Evolutionary conservation across 768 basidiomycete species (phyloP).

Genomic region (Mycena polygramma): DNA sequence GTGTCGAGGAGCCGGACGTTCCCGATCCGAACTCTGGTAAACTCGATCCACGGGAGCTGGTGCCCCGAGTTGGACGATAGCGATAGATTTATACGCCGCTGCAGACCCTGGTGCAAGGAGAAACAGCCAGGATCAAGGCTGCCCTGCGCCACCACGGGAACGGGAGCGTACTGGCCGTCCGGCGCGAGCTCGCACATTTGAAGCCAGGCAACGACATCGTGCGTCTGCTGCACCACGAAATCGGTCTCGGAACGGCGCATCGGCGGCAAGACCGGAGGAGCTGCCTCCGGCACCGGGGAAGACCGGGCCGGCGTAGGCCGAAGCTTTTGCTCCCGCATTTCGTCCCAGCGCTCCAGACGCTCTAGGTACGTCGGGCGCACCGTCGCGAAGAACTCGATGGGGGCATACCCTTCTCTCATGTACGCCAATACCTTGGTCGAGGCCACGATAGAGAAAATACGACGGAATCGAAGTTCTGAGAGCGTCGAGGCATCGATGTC

Average conservation of each 20-base stretch:
- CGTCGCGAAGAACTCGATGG: conserved; percentile 92
- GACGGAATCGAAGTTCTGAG: conserved; percentile 87
- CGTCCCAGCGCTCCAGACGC: conserved; percentile 94
- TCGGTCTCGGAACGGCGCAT: conserved; percentile 96
- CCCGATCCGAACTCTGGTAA: conserved; percentile 82
- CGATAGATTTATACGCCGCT: conserved; percentile 82
- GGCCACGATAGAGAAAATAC: conserved; percentile 83
- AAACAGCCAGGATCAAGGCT: conserved; percentile 88
- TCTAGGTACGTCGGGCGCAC: conserved; percentile 87
- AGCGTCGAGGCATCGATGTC: conserved; percentile 80
- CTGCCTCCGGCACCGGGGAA: conserved; percentile 54
- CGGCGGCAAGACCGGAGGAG: conserved; percentile 62
- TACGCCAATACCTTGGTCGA: conserved; percentile 80
- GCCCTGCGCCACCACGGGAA: conserved; percentile 84
- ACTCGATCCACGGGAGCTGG: conserved; percentile 88
- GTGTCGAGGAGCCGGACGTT: conserved; percentile 88
- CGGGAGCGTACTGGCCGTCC: conserved; percentile 86
- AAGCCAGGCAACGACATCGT: conserved; percentile 92
- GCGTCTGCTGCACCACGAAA: conserved; percentile 87
- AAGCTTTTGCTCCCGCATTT: conserved; percentile 83
- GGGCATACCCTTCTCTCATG: conserved; percentile 82
- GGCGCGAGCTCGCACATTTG: conserved; percentile 90
- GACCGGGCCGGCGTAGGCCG: conserved; percentile 53
- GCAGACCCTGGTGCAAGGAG: conserved; percentile 92
- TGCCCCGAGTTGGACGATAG: conserved; percentile 91